Base-by-base conservation (phyloP, 2,329 filamentous ascomycete genomes). In the Neocatenulostroma microsporum region DNA sequence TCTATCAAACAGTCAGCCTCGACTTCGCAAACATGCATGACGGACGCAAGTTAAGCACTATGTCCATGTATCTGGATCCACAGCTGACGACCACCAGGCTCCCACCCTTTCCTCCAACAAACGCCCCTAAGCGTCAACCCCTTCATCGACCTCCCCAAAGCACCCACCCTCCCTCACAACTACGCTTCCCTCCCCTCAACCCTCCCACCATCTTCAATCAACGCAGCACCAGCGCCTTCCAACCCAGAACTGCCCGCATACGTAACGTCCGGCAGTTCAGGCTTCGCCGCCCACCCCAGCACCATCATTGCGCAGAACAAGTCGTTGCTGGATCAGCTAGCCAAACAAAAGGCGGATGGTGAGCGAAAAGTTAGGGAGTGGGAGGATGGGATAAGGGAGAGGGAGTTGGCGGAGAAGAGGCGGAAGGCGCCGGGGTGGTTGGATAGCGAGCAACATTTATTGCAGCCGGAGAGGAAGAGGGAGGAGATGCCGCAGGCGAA, bases 51-150 rank as follows among this genome's bases (percentile, higher is more conserved):
- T 28, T n/a, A n/a, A n/a, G 9, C 11, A 11, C 23, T 21, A n/a
- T 26, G n/a, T n/a, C 6, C 13, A 10, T 24, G 7, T 25, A 5
- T 11, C 8, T 9, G 19, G 14, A 24, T 21, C 15, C 12, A 9
- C 9, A 25, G 12, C 21, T 21, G 21, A 34, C 8, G 10, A 18
- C 14, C 23, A 24, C 20, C 36, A 69, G 66, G 62, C 46, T 79
- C 86, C 12, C 87, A 95, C 64, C 84, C 82, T 12, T 77, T 95
- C 47, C 78, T 98, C 30, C 84, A 88, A 48, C 91, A 98, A 66
- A 79, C 96, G 26, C 87, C 91, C 20, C 69, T 98, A 37, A 93
- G 87, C 33, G 87, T 96, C 29, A 95, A 89, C 3, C 91, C 91
- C 18, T 95, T 95, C 67, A 78, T 96, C 53, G 83, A 82, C 42